Conservation (phyloP, 805 yeast species). For the Debaryomyces prosopidis region DNA sequence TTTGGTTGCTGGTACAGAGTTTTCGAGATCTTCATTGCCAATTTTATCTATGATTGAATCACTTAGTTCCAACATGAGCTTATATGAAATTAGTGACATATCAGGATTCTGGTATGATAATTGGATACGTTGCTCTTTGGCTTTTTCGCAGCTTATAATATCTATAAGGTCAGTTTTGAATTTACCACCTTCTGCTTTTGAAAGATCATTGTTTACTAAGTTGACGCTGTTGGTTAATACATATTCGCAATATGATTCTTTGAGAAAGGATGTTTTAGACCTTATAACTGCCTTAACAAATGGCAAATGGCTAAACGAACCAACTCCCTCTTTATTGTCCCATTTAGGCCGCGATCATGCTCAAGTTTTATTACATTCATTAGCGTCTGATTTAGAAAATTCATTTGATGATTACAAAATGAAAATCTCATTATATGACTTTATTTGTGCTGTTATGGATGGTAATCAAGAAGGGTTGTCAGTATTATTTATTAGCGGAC, state of each 20-base stretch:
- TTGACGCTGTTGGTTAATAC: constrained; percentile 58
- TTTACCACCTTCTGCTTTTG: constrained; percentile 62
- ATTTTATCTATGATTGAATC: constrained; percentile 51
- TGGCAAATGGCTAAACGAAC: constrained; percentile 53
- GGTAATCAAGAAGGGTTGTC: constrained; percentile 80
- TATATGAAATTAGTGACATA: constrained; percentile 42
- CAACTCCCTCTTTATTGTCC: constrained; percentile 78
- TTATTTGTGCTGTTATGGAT: constrained; percentile 66
- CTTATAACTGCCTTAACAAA: constrained; percentile 58
- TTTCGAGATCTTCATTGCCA: constrained; percentile 55
- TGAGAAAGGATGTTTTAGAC: constrained; percentile 54
- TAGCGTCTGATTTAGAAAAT: constrained; percentile 61
- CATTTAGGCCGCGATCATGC: constrained; percentile 73
- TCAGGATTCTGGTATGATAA: constrained; percentile 48
- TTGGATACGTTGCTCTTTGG: constrained; percentile 53
- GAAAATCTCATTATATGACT: constrained; percentile 57
- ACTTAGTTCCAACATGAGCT: constrained; percentile 34
- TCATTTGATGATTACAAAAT: constrained; percentile 53
- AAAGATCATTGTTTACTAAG: constrained; percentile 54
- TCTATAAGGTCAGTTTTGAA: constrained; percentile 54
- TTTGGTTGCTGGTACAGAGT: constrained; percentile 50
- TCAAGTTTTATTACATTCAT: constrained; percentile 54
- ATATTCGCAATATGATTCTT: constrained; percentile 49
- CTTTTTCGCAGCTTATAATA: constrained; percentile 57
- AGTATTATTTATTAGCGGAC: constrained; percentile 63